These are phyloP conservation scores for Pisolithus albus DNA, from an alignment of 768 basidiomycete genomes.

Conservation along the genomic window DNA sequence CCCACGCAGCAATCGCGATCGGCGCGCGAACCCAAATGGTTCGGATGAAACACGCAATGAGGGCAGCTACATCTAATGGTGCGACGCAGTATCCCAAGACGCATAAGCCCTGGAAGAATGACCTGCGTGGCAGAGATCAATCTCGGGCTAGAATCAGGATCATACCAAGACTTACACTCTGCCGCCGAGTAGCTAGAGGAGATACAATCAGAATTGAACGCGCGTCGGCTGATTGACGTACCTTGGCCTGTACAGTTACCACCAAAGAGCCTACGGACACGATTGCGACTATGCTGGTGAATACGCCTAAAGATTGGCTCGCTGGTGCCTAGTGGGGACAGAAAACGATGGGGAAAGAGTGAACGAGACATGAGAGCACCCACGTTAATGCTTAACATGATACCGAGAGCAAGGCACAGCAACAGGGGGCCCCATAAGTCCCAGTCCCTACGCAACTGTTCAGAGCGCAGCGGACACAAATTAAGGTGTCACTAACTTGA, in stretches of 20 bases:
- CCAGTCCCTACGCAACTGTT: constrained; percentile 65
- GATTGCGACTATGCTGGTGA: constrained; percentile 91
- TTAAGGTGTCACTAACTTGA: constrained; percentile 43
- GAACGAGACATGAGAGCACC: constrained; percentile 12
- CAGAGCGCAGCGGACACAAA: neutral
- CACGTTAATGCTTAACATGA: constrained; percentile 83
- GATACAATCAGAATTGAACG: constrained; percentile 1
- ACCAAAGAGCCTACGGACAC: constrained; percentile 85
- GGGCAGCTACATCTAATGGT: constrained; percentile 84
- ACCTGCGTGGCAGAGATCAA: constrained; percentile 36
- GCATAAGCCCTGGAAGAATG: constrained; percentile 95
- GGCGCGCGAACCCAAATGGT: constrained; percentile 84
- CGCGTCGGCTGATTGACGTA: constrained; percentile 19
- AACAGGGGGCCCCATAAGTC: constrained; percentile 96
- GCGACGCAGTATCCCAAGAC: constrained; percentile 94
- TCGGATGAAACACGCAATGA: constrained; percentile 80
- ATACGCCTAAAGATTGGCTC: constrained; percentile 78
- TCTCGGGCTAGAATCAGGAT: neutral
- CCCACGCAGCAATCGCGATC: constrained; percentile 81
- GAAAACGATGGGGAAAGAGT: neutral
- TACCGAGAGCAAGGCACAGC: constrained; percentile 69
- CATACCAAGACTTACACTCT: constrained; percentile 55
- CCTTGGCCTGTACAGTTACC: constrained; percentile 96
- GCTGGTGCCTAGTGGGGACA: constrained; percentile 58
- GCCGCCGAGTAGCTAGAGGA: constrained; percentile 64